Base-by-base conservation (phyloP, 1,284 basidiomycete genomes). In the Termitomyces sp. region DNA sequence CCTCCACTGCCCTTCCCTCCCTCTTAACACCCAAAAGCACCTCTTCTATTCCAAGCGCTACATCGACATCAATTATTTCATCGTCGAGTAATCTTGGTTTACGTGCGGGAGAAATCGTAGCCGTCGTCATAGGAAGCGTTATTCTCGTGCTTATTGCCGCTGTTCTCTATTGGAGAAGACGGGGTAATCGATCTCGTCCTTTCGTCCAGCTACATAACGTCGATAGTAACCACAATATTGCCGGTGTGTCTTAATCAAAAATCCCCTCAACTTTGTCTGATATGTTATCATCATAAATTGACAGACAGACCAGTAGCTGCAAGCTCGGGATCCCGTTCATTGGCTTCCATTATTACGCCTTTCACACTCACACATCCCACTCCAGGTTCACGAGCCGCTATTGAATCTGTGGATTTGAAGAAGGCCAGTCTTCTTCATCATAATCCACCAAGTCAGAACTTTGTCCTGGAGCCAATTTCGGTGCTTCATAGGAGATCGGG, bases 321-420 rank as follows among this genome's bases (percentile, higher is more conserved):
- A 38, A 18, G 8, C 10, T 35, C n/a, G 2, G 24, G 24, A 18
- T 18, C 50, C 5, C 43, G n/a, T 19, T 24, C 38, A 35, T 8
- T 24, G 11, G 35, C 45, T 5, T n/a, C 30, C n/a, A 3, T n/a
- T n/a, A n/a, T n/a, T n/a, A n/a, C 46, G 24, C 50, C 50, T 33
- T 52, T 52, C 16, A 52, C 38, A 3, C 50, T 52, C 38, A 13
- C 38, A n/a, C 44, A 41, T 5, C 50, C 50, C 9, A 16, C 37
- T 26, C 37, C 44, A 16, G 18, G 18, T 16, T 52, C 50, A 16
- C 44, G 35, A 2, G 50, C 50, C 19, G 38, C 44, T n/a, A 5
- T 34, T 3, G 44, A 28, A 14, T 7, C 13, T 21, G 19, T 13
- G 31, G 39, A 37, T 9, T 3, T 11, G 37, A 46, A 33, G 38